A percentile compares a stretch with the other conserved stretches of the same genome.
These are phyloP conservation scores for Colletotrichum spinosum DNA, from an alignment of 2,329 filamentous ascomycete genomes.

Conservation along the genomic window DNA sequence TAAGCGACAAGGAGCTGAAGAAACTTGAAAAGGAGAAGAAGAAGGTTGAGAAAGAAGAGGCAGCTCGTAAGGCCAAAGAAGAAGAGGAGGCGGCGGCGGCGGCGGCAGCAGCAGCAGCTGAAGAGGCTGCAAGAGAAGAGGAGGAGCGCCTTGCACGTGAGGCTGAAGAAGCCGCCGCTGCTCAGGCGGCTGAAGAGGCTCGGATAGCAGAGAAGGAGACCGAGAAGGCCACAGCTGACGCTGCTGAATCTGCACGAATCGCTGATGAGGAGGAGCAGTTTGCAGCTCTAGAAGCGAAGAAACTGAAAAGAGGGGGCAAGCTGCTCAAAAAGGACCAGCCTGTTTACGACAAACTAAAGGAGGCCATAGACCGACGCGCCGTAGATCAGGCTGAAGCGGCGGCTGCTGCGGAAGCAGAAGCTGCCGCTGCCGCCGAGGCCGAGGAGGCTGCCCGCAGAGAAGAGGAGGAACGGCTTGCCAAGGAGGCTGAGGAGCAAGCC, in stretches of 20 bases:
- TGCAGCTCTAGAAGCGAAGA: conserved; percentile 58
- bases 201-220: conserved; percentile 40
- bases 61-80: conserved; percentile 55
- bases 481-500: conserved; percentile 55
- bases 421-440: conserved; percentile 44
- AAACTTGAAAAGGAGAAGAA: conserved; percentile 63
- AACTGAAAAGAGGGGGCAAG: conserved; percentile 58
- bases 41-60: conserved; percentile 54
- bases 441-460: conserved; percentile 42
- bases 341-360: conserved; percentile 52
- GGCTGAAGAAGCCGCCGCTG: conserved; percentile 45
- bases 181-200: conserved; percentile 45
- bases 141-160: conserved; percentile 46
- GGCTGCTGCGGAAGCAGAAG: conserved; percentile 50
- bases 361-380: conserved; percentile 49
- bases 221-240: conserved; percentile 46
- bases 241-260: conserved; percentile 45
- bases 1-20: conserved; percentile 62
- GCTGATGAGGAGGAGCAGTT: conserved; percentile 52
- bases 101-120: conserved; percentile 41
- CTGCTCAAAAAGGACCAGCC: conserved; percentile 59
- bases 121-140: conserved; percentile 41
- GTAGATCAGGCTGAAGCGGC: conserved; percentile 56
- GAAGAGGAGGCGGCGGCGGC: conserved; percentile 45
- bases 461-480: conserved; percentile 46